Percentiles rank a stretch among this genome's conserved stretches.
These are phyloP conservation scores for Colletotrichum cuscutae DNA, from an alignment of 2,329 filamentous ascomycete species.

Conservation along the genomic window DNA sequence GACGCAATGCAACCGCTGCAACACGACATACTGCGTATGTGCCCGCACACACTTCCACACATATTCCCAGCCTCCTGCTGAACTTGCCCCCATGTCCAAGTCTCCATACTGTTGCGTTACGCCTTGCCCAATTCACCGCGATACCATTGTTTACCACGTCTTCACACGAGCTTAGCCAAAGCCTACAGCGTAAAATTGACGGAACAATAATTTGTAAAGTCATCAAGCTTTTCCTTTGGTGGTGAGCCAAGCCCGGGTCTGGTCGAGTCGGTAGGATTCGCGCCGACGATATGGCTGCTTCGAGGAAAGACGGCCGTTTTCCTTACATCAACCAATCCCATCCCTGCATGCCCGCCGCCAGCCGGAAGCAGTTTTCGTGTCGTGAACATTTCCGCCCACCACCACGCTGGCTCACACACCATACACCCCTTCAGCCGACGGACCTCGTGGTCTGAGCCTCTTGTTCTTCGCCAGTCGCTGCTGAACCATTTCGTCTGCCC, in stretches of 20 bases:
- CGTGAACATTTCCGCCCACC: background rate
- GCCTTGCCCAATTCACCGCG: background rate
- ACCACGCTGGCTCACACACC: background rate
- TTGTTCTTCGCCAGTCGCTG: background rate
- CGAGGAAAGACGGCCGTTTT: background rate
- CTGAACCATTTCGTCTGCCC: background rate
- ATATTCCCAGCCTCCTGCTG: background rate
- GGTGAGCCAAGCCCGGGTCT: background rate
- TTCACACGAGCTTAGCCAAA: background rate
- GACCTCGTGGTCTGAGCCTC: background rate
- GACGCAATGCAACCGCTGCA: background rate
- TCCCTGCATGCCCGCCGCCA: background rate
- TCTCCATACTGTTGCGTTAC: background rate
- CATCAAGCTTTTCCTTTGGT: constrained; percentile 3
- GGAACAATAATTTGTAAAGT: no score
- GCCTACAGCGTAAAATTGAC: background rate
- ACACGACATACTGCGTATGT: background rate
- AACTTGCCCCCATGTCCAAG: background rate
- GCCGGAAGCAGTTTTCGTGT: background rate
- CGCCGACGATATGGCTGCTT: constrained; percentile 5
- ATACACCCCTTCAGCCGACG: background rate
- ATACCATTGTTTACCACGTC: background rate
- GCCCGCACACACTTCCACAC: background rate
- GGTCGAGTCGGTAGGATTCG: background rate
- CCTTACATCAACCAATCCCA: background rate